These are phyloP conservation scores for Zoysia matrella DNA, from an alignment of 202 grass and related monocot genomes.

Conservation along the genomic window DNA sequence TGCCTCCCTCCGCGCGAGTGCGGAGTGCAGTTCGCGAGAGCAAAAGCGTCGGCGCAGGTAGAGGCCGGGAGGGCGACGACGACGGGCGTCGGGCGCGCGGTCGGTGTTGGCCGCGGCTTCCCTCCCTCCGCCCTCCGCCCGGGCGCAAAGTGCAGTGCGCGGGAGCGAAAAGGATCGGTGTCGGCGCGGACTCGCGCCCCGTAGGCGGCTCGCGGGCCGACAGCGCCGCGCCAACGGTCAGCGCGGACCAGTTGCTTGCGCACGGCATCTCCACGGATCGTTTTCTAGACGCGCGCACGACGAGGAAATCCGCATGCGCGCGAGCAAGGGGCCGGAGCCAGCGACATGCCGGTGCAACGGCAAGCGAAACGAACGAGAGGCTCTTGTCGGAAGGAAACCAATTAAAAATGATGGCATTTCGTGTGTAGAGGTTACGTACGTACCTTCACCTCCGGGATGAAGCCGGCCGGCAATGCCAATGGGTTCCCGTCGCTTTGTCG, in stretches of 20 bases:
- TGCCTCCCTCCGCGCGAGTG: conserved; percentile 6
- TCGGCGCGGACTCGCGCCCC: too few relatives aligned
- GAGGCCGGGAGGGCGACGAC: too few relatives aligned
- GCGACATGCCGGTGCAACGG: not conserved
- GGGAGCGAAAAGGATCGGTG: too few relatives aligned
- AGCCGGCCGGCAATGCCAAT: not conserved
- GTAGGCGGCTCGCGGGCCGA: not conserved
- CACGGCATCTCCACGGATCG: not conserved
- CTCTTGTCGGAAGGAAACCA: not conserved
- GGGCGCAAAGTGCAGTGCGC: too few relatives aligned
- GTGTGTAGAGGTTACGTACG: too few relatives aligned
- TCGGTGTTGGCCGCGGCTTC: not conserved
- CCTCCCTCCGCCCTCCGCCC: too few relatives aligned
- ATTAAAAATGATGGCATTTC: not conserved
- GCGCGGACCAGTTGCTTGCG: not conserved
- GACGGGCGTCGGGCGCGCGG: not conserved
- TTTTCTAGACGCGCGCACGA: not conserved
- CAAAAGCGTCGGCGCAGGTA: too few relatives aligned
- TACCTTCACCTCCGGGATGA: not conserved
- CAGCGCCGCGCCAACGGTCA: conserved; percentile 7
- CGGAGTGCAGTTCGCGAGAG: not conserved
- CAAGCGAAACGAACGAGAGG: not conserved
- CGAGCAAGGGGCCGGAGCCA: not conserved
- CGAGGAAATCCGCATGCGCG: not conserved
- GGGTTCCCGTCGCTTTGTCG: not conserved